These are phyloP conservation scores for Trapa bicornis DNA, from an alignment of 345 rosid genomes.

Conservation along the genomic window DNA sequence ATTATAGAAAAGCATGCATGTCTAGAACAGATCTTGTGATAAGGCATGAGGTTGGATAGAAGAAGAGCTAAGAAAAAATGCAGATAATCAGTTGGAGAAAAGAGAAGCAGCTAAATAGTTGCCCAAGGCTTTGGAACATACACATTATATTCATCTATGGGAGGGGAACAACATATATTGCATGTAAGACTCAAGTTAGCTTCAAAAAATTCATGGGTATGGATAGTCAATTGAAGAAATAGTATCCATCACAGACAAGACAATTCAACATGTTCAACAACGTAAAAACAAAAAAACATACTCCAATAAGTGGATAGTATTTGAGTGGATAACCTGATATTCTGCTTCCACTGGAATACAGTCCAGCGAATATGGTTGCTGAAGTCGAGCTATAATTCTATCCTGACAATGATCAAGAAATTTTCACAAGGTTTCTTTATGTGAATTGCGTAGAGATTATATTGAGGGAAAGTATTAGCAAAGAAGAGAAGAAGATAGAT, in stretches of 20 bases:
- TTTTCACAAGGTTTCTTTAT: not conserved
- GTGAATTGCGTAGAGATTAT: not conserved
- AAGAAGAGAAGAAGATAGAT: not conserved
- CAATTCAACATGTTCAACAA: not conserved
- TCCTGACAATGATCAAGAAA: slow-evolving; percentile 28
- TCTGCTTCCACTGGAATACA: slow-evolving; percentile 99
- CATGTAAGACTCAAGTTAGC: not conserved
- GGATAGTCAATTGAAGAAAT: not conserved
- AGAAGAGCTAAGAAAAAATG: not conserved
- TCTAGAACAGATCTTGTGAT: not conserved
- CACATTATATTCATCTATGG: too few relatives aligned
- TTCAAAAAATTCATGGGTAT: not conserved
- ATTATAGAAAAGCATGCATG: not conserved
- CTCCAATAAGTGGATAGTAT: too few relatives aligned
- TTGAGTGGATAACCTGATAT: slow-evolving; percentile 54
- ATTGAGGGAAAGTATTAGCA: not conserved
- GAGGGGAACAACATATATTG: too few relatives aligned
- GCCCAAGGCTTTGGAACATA: too few relatives aligned
- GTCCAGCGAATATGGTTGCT: slow-evolving; percentile 93
- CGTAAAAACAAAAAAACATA: not conserved
- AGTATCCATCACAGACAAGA: not conserved
- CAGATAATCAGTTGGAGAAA: not conserved
- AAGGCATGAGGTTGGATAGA: not conserved
- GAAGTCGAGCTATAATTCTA: slow-evolving; percentile 95
- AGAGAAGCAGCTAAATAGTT: not conserved